Evolutionary conservation across 179 eudicot species (phyloP), one percentile per base, ranked within the genome.

Genomic region (Nepenthes alata): DNA sequence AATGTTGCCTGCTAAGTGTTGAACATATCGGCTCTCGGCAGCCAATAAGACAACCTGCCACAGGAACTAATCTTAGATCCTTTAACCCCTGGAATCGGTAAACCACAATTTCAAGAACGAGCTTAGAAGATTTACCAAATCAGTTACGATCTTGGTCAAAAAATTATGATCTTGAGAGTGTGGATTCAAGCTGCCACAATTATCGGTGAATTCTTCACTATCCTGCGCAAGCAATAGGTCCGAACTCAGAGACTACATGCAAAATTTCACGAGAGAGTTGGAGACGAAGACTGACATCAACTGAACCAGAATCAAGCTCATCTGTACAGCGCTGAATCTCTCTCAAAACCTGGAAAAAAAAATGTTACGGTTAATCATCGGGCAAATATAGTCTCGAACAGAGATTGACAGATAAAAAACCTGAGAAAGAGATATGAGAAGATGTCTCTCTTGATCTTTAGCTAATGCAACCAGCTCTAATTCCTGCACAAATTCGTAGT

Each of bases 1-100:
- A 63, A 75, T 75, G 67, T 80, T 89, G 63, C 83, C 78, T 2
- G 71, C 82, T 53, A 79, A 57, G 67, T 86, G 98, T 66, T 75
- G 83, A 69, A 78, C 67, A 68, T 71, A 85, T 65, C 52, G 83
- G 67, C 67, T 78, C 63, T 75, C 54, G 13, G 71, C 64, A 60
- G 77, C 69, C 37, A 85, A 73, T 48, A 89, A 61, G 51, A 49
- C 47, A 47, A 78, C 60, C 91, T 85, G 78, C 35, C 53, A 68
- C 47, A 36, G 54, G 70, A 67, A 15, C 36, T 6, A 5, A 53
- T 47, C 37, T 34, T 25, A 39, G 53, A 65, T 37, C 74, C 61
- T 65, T 8, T 45, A 62, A 53, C 7, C 1, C 7, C 58, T 25
- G 11, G 49, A 6, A 13, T 49, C n/a, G 64, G 2, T 10, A 35